Evolutionary conservation across 106 monocot genomes (phyloP), one percentile per base, ranked within the genome.

Genomic region (Dioscorea alata): DNA sequence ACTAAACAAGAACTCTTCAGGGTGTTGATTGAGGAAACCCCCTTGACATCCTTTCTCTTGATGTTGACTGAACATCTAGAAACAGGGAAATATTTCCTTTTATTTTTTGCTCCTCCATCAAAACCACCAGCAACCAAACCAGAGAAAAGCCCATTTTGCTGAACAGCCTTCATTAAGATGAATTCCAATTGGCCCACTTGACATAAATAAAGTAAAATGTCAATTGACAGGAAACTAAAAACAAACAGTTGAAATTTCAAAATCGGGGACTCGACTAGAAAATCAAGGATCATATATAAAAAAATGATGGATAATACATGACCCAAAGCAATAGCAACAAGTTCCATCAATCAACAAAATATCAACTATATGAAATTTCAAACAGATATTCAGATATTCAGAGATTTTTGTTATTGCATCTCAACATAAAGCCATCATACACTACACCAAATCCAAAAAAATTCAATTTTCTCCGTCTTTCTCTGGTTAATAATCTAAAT

Each of bases 91-190:
- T 60, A 61, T 24, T 63, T 65, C 4, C 21, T 33, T 60, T 28
- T 67, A 22, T 68, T 72, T 49, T 75, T 78, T 28, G 50, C 51
- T 57, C 33, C 71, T 22, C 59, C 48, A 50, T 64, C 61, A 57
- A n/a, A 22, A 14, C 20, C 23, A 33, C 18, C 17, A 8, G 18
- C 50, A 6, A 19, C 33, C 42, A 58, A 48, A 35, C 73, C 69
- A 35, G 33, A 33, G 51, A 70, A 23, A 66, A 64, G 19, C 12
- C 73, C 18, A 24, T 28, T 25, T 23, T 78, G 65, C 59, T 65
- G 69, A 42, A 74, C 17, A 23, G 60, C 22, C 78, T 70, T 70
- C 82, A 78, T 82, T 16, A 1, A 42, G 13, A 7, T 14, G 34
- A 67, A 49, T 4, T 56, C 42, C 25, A 64, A 22, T 54, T 50